These are phyloP conservation scores for Zymoseptoria crescenta DNA, from an alignment of 2,329 filamentous ascomycete genomes.

Conservation along the genomic window DNA sequence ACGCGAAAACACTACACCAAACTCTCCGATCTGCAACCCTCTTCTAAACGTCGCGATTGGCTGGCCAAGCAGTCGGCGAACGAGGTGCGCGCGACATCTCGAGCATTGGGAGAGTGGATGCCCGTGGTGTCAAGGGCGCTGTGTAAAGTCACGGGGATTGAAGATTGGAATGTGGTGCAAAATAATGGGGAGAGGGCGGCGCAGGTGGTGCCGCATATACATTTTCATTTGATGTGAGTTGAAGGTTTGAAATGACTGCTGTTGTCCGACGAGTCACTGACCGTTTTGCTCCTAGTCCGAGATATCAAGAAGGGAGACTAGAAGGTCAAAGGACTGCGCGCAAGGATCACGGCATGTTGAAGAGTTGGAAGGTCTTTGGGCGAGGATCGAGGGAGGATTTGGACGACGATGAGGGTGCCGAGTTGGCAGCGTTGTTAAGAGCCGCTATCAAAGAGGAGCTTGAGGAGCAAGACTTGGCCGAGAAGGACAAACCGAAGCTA, in stretches of 20 bases:
- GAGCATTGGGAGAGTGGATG: slow-evolving; percentile 45
- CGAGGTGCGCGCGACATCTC: slow-evolving; percentile 16
- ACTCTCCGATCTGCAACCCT: slow-evolving; percentile 55
- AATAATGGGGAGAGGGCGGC: slow-evolving; percentile 85
- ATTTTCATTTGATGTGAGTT: slow-evolving; percentile 73
- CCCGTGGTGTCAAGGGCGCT: slow-evolving; percentile 67
- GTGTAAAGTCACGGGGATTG: slow-evolving; percentile 58
- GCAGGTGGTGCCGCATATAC: slow-evolving; percentile 86
- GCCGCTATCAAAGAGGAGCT: slow-evolving; percentile 27
- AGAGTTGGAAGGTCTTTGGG: slow-evolving; percentile 78
- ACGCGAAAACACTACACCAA: slow-evolving; percentile 71
- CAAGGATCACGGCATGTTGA: slow-evolving; percentile 34
- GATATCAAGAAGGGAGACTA: slow-evolving; percentile 48
- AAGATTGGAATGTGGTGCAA: slow-evolving; percentile 94
- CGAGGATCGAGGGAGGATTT: slow-evolving; percentile 63
- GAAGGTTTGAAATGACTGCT: too few relatives aligned
- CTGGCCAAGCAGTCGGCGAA: slow-evolving; percentile 9
- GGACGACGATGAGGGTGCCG: slow-evolving; percentile 64
- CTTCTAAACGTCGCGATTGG: slow-evolving; percentile 10
- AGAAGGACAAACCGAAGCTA: slow-evolving; percentile 3
- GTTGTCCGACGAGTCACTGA: not conserved
- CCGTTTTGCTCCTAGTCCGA: slow-evolving; percentile 39
- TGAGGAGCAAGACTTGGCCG: slow-evolving; percentile 1
- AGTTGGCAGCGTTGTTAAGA: slow-evolving; percentile 47
- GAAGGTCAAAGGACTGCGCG: slow-evolving; percentile 47